Conservation (phyloP, 352 stramenopile species). For the Phytophthora citricola region DNA sequence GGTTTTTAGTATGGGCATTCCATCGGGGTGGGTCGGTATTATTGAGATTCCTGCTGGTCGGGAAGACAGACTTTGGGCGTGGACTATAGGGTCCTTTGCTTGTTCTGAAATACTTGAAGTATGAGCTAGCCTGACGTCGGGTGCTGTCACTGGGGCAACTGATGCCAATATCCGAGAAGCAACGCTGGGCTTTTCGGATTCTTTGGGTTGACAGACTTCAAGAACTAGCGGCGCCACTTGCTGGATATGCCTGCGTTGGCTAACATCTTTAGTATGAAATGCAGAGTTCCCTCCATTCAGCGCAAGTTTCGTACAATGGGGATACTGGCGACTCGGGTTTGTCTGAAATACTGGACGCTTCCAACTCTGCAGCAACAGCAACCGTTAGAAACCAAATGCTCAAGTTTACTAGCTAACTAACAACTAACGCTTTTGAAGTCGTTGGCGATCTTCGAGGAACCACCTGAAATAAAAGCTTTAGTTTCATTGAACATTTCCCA, state of each 20-base stretch:
- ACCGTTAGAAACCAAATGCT: background rate
- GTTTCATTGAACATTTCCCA: background rate
- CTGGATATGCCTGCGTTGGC: constrained; percentile 9
- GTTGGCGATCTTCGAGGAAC: constrained; percentile 40
- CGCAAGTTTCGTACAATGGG: constrained; percentile 17
- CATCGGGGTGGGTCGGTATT: background rate
- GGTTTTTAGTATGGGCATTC: background rate
- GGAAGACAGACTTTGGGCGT: background rate
- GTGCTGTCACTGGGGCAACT: constrained; percentile 2
- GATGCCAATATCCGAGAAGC: constrained; percentile 26
- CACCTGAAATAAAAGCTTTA: constrained; percentile 22
- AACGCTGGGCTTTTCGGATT: constrained; percentile 18
- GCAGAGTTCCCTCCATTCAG: too few species aligned
- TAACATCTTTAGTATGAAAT: background rate
- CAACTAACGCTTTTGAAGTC: constrained; percentile 22
- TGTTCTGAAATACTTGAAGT: background rate
- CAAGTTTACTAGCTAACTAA: background rate
- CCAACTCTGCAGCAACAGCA: constrained; percentile 3
- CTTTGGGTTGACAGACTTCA: constrained; percentile 1
- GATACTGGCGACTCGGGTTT: background rate
- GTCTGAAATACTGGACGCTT: background rate
- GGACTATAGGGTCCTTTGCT: background rate
- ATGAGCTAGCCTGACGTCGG: background rate
- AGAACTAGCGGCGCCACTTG: constrained; percentile 5
- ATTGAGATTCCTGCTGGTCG: constrained; percentile 11